Base-by-base conservation (phyloP, 1,139 yeast species). In the Pichia terricola region DNA sequence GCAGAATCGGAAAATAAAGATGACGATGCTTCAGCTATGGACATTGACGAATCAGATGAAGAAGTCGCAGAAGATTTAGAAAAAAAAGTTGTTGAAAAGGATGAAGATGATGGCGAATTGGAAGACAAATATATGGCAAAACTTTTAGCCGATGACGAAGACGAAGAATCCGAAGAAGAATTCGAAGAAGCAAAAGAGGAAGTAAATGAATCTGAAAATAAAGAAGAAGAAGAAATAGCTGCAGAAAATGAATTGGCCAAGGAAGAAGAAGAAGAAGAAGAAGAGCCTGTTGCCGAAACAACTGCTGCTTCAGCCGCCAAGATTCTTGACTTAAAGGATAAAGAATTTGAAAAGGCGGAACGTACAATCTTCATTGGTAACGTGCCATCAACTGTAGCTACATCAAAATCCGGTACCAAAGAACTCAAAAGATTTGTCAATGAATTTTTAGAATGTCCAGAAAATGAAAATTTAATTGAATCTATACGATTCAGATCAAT, bases 301-400 rank as follows among this genome's bases (percentile, higher is more conserved):
- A 28, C 28, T 22, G 9, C 40, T 10, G 37, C 42, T 10, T 34
- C 40, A 30, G 43, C 45, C 26, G 58, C 67, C 9, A 63, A 60
- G 38, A 71, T 74, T 26, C 58, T 75, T 39, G 77, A 75, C 56
- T 61, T 80, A 43, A 81, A 81, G 55, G 85, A 80, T 50, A 62
- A 64, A 9, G 96, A 88, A 60, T 68, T 87, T 44, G 85, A 77
- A 54, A 86, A 88, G 63, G 95, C 96, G 2, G 91, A 86, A 55
- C 74, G 82, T 55, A 91, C 98, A 0, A 69, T 89, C 1, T 94
- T 94, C 59, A 81, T 94, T 10, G 97, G 97, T 40, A 94, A 94
- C 62, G 77, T 91, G 26, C 76, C 86, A 25, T 67, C 79, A 34
- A 58, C 68, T 2, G 88, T 80, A 3, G 75, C 88, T 46, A 73